Conservation (phyloP, 1,139 yeast species). For the Yamadazyma buinensis region DNA sequence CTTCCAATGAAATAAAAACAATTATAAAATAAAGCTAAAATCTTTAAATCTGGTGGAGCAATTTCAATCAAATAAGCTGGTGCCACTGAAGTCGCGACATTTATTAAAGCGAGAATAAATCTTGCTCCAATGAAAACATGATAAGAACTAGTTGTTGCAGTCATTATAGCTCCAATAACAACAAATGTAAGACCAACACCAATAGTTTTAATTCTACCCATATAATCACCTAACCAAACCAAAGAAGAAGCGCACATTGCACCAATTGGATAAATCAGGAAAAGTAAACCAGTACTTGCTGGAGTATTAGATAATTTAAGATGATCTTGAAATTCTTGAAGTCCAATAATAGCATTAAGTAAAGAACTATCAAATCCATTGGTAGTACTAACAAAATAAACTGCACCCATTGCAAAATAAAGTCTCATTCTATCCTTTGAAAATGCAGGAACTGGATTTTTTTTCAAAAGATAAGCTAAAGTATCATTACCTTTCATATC, state of each 20-base stretch:
- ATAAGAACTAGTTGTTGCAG: slow-evolving; percentile 39
- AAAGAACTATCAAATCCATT: slow-evolving; percentile 20
- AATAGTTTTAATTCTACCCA: slow-evolving; percentile 13
- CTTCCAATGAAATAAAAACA: slow-evolving; percentile 7
- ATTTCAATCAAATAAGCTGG: slow-evolving; percentile 7
- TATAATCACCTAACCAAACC: slow-evolving; percentile 13
- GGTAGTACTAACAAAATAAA: slow-evolving; percentile 16
- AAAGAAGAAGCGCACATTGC: slow-evolving; percentile 15
- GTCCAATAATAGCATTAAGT: slow-evolving; percentile 16
- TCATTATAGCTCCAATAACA: slow-evolving; percentile 14
- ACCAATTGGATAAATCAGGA: slow-evolving; percentile 19
- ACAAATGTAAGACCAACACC: slow-evolving; percentile 10
- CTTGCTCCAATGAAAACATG: slow-evolving; percentile 6
- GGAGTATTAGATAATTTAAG: slow-evolving; percentile 13
- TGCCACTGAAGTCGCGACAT: slow-evolving; percentile 4
- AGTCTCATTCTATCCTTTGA: slow-evolving; percentile 5
- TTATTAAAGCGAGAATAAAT: slow-evolving; percentile 5
- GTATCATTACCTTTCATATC: too few relatives aligned
- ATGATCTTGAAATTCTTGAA: slow-evolving; percentile 15
- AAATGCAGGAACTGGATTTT: slow-evolving; percentile 4
- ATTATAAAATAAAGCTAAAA: slow-evolving; percentile 5
- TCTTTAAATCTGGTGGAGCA: slow-evolving; percentile 6
- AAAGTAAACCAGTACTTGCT: slow-evolving; percentile 18
- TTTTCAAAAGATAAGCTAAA: too few relatives aligned
- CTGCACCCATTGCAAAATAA: slow-evolving; percentile 11